Percentiles rank a stretch among this genome's conserved stretches.
These are phyloP conservation scores for Podila clonocystis DNA, from an alignment of 192 early-diverging fungal genomes.

Conservation along the genomic window DNA sequence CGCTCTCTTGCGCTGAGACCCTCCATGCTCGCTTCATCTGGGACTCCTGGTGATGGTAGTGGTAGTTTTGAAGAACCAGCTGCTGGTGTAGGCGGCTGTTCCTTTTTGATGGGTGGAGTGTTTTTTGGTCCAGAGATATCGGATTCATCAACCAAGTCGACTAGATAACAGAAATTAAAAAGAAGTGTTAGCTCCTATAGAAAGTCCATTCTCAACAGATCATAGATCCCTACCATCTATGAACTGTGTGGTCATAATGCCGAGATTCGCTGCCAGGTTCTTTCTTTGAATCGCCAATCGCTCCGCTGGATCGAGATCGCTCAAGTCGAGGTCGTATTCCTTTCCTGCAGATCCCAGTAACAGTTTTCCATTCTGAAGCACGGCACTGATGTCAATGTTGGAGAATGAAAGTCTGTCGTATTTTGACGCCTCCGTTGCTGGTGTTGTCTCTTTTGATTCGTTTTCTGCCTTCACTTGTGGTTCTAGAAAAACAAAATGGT, in stretches of 20 bases:
- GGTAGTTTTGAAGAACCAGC: slow-evolving; percentile 13
- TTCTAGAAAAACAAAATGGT: slow-evolving; percentile 16
- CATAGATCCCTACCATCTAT: slow-evolving; percentile 72
- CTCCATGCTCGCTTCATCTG: slow-evolving; percentile 66
- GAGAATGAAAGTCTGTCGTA: slow-evolving; percentile 77
- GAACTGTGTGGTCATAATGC: slow-evolving; percentile 84
- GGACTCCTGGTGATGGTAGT: slow-evolving; percentile 26
- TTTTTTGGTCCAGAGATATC: slow-evolving; percentile 67
- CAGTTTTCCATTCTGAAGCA: slow-evolving; percentile 79
- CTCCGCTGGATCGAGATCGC: slow-evolving; percentile 82
- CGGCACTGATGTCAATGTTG: slow-evolving; percentile 84
- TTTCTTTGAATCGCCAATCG: slow-evolving; percentile 85
- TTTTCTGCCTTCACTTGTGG: slow-evolving; percentile 18
- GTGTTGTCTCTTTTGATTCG: slow-evolving; percentile 17
- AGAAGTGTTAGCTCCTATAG: background rate
- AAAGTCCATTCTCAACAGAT: background rate
- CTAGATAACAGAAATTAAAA: slow-evolving; percentile 33
- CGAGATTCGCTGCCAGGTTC: slow-evolving; percentile 84
- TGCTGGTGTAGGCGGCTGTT: slow-evolving; percentile 36
- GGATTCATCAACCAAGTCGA: slow-evolving; percentile 86
- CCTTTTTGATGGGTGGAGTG: slow-evolving; percentile 22
- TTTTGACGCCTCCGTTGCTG: slow-evolving; percentile 16
- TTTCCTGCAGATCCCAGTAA: slow-evolving; percentile 89
- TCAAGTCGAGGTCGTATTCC: slow-evolving; percentile 90
- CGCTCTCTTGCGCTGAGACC: slow-evolving; percentile 91